Conservation (phyloP, 306 rosid genomes). For the Sesbania bispinosa region DNA sequence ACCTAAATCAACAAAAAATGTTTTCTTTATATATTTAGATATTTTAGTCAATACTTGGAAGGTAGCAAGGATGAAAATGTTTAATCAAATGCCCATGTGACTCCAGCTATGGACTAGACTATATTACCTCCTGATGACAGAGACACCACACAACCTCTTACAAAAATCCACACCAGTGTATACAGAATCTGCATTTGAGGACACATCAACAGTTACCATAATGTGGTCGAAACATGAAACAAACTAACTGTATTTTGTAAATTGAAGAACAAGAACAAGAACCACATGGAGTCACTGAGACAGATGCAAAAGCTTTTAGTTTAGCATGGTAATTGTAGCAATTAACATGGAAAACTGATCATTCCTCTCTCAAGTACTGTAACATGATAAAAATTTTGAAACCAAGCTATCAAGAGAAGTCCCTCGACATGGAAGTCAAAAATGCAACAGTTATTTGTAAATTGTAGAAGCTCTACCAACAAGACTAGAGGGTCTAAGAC, state of each 20-base stretch:
- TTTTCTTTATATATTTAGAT: background rate
- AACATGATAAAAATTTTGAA: background rate
- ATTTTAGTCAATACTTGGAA: too few relatives aligned
- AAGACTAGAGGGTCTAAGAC: too few relatives aligned
- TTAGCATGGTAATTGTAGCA: background rate
- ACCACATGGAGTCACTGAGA: background rate
- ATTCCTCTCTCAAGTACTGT: too few relatives aligned
- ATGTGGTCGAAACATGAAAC: background rate
- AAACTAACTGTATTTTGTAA: background rate
- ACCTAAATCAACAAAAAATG: background rate
- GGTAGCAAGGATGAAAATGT: conserved; percentile 10
- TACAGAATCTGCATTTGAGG: conserved; percentile 69
- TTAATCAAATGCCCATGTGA: background rate
- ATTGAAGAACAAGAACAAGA: background rate
- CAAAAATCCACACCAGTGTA: conserved; percentile 97
- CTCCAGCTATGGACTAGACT: conserved; percentile 10
- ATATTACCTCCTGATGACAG: conserved; percentile 90
- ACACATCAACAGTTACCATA: conserved; percentile 8
- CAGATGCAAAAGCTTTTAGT: background rate
- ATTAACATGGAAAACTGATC: background rate
- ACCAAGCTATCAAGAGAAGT: background rate
- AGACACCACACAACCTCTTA: conserved; percentile 96
- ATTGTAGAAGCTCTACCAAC: background rate
- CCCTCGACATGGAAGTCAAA: background rate
- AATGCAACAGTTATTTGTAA: background rate